Evolutionary conservation across 73 alveolate genomes (phyloP).

Genomic region (Paramecium tetraurelia): DNA sequence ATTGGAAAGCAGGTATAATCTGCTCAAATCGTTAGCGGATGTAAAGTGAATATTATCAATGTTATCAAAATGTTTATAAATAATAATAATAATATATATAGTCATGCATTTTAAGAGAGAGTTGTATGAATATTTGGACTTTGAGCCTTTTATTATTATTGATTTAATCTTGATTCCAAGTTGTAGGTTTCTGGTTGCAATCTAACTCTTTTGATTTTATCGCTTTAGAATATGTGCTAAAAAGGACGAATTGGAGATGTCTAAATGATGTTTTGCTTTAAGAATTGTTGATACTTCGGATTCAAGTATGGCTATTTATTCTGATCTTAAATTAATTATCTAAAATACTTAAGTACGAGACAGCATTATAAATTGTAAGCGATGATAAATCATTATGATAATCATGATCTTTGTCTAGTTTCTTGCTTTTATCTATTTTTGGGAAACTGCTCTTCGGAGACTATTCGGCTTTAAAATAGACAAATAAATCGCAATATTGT

Average conservation of each 20-base stretch:
- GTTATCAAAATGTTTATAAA: background rate
- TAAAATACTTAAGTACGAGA: background rate
- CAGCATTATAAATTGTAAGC: background rate
- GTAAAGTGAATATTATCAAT: background rate
- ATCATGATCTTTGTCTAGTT: background rate
- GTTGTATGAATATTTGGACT: background rate
- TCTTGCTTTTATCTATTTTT: background rate
- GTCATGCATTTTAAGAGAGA: background rate
- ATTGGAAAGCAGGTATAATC: background rate
- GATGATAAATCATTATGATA: background rate
- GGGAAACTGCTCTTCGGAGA: background rate
- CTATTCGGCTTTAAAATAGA: background rate
- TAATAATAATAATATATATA: background rate
- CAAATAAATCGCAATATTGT: background rate
- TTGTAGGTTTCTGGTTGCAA: background rate
- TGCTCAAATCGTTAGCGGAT: background rate
- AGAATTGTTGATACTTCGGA: conserved; percentile 11
- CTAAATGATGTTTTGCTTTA: background rate
- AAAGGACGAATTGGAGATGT: background rate
- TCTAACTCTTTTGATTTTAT: background rate
- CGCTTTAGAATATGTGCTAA: background rate
- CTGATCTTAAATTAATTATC: background rate
- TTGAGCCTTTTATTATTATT: background rate
- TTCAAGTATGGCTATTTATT: conserved; percentile 5
- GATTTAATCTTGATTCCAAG: background rate